Evolutionary conservation across 306 rosid genomes (phyloP).

Genomic region (Dalbergia cultrata): DNA sequence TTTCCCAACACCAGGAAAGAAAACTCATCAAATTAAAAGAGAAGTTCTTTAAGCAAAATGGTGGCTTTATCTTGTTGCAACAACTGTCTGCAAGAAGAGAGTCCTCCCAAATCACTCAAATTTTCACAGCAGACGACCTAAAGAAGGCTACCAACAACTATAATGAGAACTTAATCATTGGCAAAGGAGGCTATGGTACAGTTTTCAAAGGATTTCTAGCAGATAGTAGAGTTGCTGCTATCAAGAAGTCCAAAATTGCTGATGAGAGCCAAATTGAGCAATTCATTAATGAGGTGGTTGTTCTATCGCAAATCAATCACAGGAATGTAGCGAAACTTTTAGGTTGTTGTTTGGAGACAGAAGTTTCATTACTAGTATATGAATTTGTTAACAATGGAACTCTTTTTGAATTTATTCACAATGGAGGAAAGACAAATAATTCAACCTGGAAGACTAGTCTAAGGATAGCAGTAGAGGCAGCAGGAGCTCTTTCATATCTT

Average conservation of each 20-base stretch:
- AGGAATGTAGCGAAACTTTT: neutral
- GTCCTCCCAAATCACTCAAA: neutral
- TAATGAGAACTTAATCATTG: no score
- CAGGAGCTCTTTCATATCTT: no score
- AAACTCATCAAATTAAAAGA: constrained; percentile 39
- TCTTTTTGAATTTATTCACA: no score
- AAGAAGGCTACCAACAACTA: no score
- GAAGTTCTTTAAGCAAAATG: constrained; percentile 30
- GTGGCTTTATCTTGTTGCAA: neutral
- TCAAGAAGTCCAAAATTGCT: constrained; percentile 13
- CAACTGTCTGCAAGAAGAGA: neutral
- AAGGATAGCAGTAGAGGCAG: no score
- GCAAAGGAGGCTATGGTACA: constrained; percentile 1
- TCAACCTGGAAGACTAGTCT: no score
- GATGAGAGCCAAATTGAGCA: constrained; percentile 30
- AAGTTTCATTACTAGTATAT: no score
- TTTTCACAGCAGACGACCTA: neutral
- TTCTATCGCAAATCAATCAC: constrained; percentile 22
- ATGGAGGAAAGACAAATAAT: no score
- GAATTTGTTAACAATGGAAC: no score
- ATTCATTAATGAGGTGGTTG: constrained; percentile 31
- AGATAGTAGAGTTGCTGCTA: neutral
- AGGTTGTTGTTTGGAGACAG: neutral
- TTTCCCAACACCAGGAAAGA: no score
- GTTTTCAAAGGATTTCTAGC: constrained; percentile 7